Conservation (phyloP, 306 rosid species). For the Psophocarpus tetragonolobus region DNA sequence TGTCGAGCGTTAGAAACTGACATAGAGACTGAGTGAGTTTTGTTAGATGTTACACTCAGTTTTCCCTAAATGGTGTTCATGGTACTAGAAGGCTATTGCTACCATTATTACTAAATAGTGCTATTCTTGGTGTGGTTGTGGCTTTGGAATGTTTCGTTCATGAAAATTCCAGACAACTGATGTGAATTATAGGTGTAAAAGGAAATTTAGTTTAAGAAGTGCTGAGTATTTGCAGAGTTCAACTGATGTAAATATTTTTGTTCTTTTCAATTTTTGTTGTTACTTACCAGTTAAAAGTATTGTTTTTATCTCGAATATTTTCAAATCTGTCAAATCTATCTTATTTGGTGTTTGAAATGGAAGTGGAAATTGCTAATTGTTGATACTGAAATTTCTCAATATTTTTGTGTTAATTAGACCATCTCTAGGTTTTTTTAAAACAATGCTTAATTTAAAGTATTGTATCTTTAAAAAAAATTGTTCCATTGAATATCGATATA, state of each 20-base stretch:
- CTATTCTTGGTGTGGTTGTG: slow-evolving; percentile 30
- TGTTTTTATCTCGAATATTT: not conserved
- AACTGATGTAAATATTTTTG: not conserved
- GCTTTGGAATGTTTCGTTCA: not conserved
- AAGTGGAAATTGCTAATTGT: not conserved
- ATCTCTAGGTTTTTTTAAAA: too few species aligned
- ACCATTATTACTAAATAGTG: slow-evolving; percentile 22
- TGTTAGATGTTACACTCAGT: slow-evolving; percentile 80
- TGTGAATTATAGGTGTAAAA: not conserved
- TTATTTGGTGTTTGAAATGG: not conserved
- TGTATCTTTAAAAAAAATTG: too few species aligned
- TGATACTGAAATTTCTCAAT: not conserved
- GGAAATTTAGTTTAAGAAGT: slow-evolving; percentile 3
- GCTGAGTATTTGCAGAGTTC: not conserved
- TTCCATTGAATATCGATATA: too few species aligned
- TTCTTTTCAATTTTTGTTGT: too few species aligned
- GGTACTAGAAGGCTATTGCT: slow-evolving; percentile 18
- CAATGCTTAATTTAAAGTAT: too few species aligned
- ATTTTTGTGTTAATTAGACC: too few species aligned
- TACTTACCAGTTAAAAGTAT: not conserved
- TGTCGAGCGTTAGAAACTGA: slow-evolving; percentile 35
- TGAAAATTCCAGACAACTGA: not conserved
- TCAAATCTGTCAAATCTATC: not conserved
- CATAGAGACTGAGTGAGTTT: slow-evolving; percentile 82
- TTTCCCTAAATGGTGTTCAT: slow-evolving; percentile 28